Evolutionary conservation across 768 basidiomycete species (phyloP), one percentile per base, ranked within the genome.

Genomic region (Tylopilus intermedius): DNA sequence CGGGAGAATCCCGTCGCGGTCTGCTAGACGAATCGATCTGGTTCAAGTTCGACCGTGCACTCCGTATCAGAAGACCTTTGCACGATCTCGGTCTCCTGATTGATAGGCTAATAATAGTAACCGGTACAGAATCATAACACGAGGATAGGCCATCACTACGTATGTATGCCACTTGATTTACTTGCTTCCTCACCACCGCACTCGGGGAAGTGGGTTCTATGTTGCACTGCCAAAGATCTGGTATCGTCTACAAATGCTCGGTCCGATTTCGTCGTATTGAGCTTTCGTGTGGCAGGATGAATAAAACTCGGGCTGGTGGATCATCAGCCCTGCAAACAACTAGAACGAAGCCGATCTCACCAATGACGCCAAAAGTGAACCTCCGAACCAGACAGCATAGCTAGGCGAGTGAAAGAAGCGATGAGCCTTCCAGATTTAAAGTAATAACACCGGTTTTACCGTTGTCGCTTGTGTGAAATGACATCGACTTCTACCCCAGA

Each of bases 311-410:
- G 94, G 93, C 89, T 94, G 62, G 22, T 57, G 50, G 46, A 13
- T 15, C 21, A 40, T 60, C 27, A 60, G 38, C 32, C 35, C 45
- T 10, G 38, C 11, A 32, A 50, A 15, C 9, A 26, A 27, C 38
- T 30, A 21, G 21, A 24, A 37, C 43, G 26, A 18, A 24, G 33
- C 27, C 4, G 18, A 10, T 76, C 84, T 71, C 58, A 94, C 92
- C 61, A 95, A 78, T 48, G 92, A 94, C 5, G 94, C 96, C 56
- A 98, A 79, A 33, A 98, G 78, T 7, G 90, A 94, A 26, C 96
- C 96, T 62, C 96, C 96, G 63, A 90, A 98, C 96, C 96, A 99
- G 29, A 98, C 96, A 18, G 96, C 96, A 57, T 91, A 88, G 57
- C 87, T 88, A 50, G 32, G 46, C 40, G 41, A 43, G 50, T 22